Base-by-base conservation (phyloP, 345 rosid genomes). In the Lepidium didymum region DNA sequence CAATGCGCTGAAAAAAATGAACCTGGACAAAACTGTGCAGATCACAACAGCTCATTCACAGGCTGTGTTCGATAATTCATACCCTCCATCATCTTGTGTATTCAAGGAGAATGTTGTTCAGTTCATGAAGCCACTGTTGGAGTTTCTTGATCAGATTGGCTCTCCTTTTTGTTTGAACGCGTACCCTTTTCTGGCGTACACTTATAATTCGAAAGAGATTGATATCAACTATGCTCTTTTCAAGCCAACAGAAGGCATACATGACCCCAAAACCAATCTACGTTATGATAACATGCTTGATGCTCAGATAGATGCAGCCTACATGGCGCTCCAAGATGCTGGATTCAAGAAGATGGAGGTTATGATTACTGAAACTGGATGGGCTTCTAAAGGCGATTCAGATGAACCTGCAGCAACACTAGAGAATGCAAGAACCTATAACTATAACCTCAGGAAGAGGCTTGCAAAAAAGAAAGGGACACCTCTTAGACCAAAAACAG, bases 141-240 rank as follows among this genome's bases (percentile, higher is more conserved):
- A 86, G 44, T 95, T 95, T 74, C 89, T 85, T 72, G 37, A 80
- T 0, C 83, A 91, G 69, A 85, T 85, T 38, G 93, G 84, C 5
- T 91, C 99, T 69, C 99, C 97, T n/a, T 95, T 95, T 62, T 91
- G 97, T 74, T 79, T 95, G 69, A 95, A 95, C 76, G 99, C 90
- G 0, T 95, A 95, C 65, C 99, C 99, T 0, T 95, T 95, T 68
- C 73, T 95, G 77, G 96, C 90, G 8, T 91, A 91, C 76, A 84
- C 82, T 78, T 35, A 82, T 59, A 82, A 87, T 72, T 85, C 96
- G 0, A 88, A 52, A 46, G 71, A 87, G 60, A 95, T 95, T 7
- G 99, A 95, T 73, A 84, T 95, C 43, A 91, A 91, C 78, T 94
- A 94, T 72, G 96, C 99, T 54, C 94, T 94, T 58, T 91, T 94